Evolutionary conservation across 169 alveolate genomes (phyloP), one percentile per base, ranked within the genome.

Genomic region (Blepharisma undulans): DNA sequence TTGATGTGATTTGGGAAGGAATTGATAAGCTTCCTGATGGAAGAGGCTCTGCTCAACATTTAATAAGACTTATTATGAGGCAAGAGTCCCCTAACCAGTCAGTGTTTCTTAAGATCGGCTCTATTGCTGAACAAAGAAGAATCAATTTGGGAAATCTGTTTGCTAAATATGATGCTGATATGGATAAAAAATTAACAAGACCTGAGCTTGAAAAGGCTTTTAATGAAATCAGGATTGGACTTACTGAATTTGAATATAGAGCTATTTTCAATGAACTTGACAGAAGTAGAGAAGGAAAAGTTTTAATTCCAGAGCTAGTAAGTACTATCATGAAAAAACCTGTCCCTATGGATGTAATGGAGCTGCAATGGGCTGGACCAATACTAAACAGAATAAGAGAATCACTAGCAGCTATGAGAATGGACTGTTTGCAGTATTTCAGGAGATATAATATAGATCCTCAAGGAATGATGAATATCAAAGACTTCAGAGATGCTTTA

Each of bases 401-500:
- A 59, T n/a, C 71, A 25, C 76, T 82, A 1, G 22, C 29, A 25
- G 89, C 33, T 21, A 25, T 34, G 29, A 34, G 48, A 34, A 21
- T 22, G 22, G 77, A 60, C 89, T 48, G 71, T 5, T 22, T 22
- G 8, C 33, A 22, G 32, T 82, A 82, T n/a, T 82, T 82, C 36
- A 21, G 89, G 16, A 18, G 34, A 16, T 82, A 36, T 60, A 34
- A 34, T 82, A 59, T 82, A 32, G 89, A 82, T 22, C 22, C 71
- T 2, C 71, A 82, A 25, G 89, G 89, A 14, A 25, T 22, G 33
- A 22, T 82, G 25, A 22, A 27, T 22, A 22, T 82, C 7, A 27
- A 82, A 22, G 89, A 82, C 77, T 82, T 82, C 76, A 82, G 89
- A 82, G 48, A 82, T 60, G 89, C 89, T 82, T 82, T 82, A 10